Conservation (phyloP, 441 rosid genomes). For the Isatis lusitanica region DNA sequence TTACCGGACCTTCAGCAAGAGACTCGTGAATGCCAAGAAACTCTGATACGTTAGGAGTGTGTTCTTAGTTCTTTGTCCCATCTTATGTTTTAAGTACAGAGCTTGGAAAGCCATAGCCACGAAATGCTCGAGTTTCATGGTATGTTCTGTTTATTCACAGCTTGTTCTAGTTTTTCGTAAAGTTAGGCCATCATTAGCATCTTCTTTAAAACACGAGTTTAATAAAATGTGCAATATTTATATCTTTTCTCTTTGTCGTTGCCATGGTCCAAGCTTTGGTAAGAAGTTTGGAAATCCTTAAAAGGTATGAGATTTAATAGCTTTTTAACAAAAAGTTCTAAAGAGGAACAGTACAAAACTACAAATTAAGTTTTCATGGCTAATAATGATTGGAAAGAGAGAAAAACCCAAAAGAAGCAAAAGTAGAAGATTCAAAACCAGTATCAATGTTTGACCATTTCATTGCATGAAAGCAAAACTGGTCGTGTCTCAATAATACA, state of each 20-base stretch:
- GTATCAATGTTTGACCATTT: background rate
- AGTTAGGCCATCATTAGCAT: constrained; percentile 9
- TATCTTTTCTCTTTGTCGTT: background rate
- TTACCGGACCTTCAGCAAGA: constrained; percentile 41
- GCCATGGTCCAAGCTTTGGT: background rate
- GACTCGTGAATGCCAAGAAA: constrained; percentile 28
- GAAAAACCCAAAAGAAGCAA: background rate
- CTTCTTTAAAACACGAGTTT: background rate
- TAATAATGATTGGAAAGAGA: constrained; percentile 8
- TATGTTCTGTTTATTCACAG: constrained; percentile 20
- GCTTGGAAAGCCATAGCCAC: constrained; percentile 3
- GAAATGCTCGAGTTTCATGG: constrained; percentile 12
- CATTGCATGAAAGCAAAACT: background rate
- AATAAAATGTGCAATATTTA: constrained; percentile 23
- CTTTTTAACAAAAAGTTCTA: background rate
- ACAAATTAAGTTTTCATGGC: background rate
- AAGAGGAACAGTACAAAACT: background rate
- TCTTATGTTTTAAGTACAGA: constrained; percentile 12
- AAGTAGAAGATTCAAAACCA: background rate
- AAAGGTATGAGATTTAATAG: background rate
- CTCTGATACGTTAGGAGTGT: constrained; percentile 24
- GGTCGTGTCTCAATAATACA: background rate
- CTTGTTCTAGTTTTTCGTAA: constrained; percentile 12
- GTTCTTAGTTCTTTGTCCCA: background rate
- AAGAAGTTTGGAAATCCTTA: background rate